A percentile compares a stretch with the other conserved stretches of the same genome.
These are phyloP conservation scores for Aleurites moluccanus DNA, from an alignment of 441 rosid genomes.

Conservation along the genomic window DNA sequence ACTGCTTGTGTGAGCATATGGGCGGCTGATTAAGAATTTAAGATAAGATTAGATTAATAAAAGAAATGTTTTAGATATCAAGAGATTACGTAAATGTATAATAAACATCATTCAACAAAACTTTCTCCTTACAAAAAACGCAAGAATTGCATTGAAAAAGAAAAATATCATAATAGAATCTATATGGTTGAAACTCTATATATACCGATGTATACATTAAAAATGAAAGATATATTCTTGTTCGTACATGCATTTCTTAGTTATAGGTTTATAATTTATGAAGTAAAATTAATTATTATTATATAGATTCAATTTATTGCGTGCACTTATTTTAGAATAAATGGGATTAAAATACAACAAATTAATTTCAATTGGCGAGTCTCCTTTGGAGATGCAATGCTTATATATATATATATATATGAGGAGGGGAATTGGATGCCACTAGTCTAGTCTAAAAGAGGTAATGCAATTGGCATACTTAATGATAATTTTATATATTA, in stretches of 20 bases:
- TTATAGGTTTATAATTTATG: not conserved
- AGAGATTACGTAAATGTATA: not conserved
- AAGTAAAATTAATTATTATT: not conserved
- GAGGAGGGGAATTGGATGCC: slow-evolving; percentile 21
- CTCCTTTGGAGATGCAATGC: not conserved
- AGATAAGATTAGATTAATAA: not conserved
- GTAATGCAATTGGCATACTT: not conserved
- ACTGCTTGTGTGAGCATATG: not conserved
- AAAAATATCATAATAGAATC: too few relatives aligned
- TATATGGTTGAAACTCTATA: too few relatives aligned
- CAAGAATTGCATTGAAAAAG: not conserved
- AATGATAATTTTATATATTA: not conserved
- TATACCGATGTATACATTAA: too few relatives aligned
- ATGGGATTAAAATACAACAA: not conserved
- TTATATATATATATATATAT: not conserved
- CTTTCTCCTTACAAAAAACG: not conserved
- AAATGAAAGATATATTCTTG: not conserved
- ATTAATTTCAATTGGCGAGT: not conserved
- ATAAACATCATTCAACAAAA: not conserved
- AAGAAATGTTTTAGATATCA: too few relatives aligned
- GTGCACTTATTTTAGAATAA: not conserved
- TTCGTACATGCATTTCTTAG: not conserved
- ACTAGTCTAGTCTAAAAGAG: slow-evolving; percentile 18
- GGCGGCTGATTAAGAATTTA: not conserved
- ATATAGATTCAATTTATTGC: not conserved